Percentiles rank a stretch among this genome's conserved stretches.
Conservation (phyloP, 768 basidiomycete genomes). For the Fistulinella prunicolor region DNA sequence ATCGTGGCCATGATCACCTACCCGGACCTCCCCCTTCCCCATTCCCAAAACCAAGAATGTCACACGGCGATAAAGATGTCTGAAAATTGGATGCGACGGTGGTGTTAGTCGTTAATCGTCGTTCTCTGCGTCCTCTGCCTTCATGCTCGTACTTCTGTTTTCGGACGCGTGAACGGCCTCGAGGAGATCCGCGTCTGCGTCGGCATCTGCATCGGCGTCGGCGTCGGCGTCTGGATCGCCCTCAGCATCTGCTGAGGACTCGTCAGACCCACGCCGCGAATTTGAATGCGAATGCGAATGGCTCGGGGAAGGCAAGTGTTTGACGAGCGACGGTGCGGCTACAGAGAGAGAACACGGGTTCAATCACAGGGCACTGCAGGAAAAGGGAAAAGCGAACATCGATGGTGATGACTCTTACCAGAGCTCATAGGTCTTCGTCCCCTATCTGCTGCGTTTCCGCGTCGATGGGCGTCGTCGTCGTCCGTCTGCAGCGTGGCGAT, state of each 20-base stretch:
- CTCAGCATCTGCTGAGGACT: conserved; percentile 29
- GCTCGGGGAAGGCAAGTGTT: conserved; percentile 26
- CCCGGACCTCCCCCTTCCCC: conserved; percentile 14
- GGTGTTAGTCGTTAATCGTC: conserved; percentile 19
- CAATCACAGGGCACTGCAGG: too few relatives aligned
- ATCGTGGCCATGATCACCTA: background rate
- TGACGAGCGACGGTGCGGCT: conserved; percentile 16
- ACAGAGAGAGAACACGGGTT: background rate
- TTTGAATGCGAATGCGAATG: conserved; percentile 24
- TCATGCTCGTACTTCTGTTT: conserved; percentile 36
- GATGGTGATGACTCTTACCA: conserved; percentile 11
- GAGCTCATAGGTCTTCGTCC: conserved; percentile 30
- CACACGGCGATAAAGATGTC: too few relatives aligned
- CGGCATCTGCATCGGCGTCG: conserved; percentile 34
- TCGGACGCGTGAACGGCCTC: conserved; percentile 52
- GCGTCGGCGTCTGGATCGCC: conserved; percentile 38
- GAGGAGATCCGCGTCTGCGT: conserved; percentile 45
- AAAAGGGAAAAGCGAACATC: too few relatives aligned
- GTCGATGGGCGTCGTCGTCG: conserved; percentile 24
- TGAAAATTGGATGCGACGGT: too few relatives aligned
- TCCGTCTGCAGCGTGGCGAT: conserved; percentile 31
- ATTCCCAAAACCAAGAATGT: conserved; percentile 10
- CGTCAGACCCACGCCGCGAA: conserved; percentile 27
- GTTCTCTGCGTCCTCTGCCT: conserved; percentile 26
- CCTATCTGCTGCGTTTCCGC: conserved; percentile 18